These are phyloP conservation scores for Rachicladosporium sp. DNA, from an alignment of 2,329 filamentous ascomycete species.

Conservation along the genomic window DNA sequence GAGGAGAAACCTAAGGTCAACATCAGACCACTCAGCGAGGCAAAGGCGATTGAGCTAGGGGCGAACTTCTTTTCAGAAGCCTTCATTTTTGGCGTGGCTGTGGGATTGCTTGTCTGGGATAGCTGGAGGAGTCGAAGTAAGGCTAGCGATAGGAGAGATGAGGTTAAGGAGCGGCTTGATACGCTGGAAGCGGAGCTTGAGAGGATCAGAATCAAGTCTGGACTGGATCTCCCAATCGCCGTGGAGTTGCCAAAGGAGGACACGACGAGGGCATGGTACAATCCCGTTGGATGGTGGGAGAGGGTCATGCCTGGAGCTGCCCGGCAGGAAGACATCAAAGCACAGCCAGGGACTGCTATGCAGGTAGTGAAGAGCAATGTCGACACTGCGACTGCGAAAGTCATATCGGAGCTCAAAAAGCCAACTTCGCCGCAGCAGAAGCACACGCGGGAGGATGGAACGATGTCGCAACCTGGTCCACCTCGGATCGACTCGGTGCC, in stretches of 20 bases:
- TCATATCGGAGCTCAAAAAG: constrained; percentile 4
- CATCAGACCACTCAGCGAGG: constrained; percentile 53
- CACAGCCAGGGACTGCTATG: too few species aligned
- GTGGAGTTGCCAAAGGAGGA: constrained; percentile 23
- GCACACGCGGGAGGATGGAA: too few species aligned
- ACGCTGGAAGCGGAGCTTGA: constrained; percentile 41
- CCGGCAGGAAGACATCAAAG: too few species aligned
- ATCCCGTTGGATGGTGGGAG: constrained; percentile 17
- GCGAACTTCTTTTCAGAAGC: constrained; percentile 57
- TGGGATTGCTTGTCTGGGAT: constrained; percentile 50
- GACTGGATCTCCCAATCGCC: constrained; percentile 20
- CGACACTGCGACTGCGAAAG: neutral
- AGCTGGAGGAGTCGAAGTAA: constrained; percentile 49
- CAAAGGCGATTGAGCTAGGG: constrained; percentile 56
- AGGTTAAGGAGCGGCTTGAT: constrained; percentile 46
- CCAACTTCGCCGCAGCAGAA: constrained; percentile 4
- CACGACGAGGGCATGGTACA: constrained; percentile 18
- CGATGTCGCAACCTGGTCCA: neutral
- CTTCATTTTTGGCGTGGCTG: constrained; percentile 54
- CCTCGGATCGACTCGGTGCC: constrained; percentile 11
- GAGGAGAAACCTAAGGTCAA: constrained; percentile 30
- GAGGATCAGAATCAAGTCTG: constrained; percentile 21
- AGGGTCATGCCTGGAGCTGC: neutral
- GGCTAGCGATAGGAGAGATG: constrained; percentile 46
- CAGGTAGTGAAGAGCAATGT: neutral